Base-by-base conservation (phyloP, 2,329 filamentous ascomycete genomes). In the Xylogone sp. region DNA sequence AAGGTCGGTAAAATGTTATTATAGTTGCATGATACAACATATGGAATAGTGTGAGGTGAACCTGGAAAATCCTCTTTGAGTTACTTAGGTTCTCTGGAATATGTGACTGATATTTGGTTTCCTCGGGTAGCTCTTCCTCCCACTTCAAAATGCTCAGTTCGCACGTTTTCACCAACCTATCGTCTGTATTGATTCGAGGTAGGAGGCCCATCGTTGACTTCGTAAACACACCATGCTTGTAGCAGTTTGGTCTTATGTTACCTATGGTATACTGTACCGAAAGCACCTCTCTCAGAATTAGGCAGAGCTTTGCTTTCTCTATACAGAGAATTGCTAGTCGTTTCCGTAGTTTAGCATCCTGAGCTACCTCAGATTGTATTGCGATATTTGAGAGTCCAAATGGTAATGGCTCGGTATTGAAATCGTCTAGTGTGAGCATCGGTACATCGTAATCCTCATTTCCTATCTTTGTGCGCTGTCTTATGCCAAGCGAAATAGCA, bases 11-110 rank as follows among this genome's bases (percentile, higher is more conserved):
- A 16, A 96, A 76, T 8, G 91, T 91, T 51, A 89, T 94, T 21
- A 94, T 79, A 1, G 90, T 94, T 2, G 91, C 94, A 68, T 92
- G 87, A 70, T 93, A 96, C 2, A 95, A 84, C 86, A 96, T 93
- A 68, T 94, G 90, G 43, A 96, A 75, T 21, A 96, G 75, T 16
- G 88, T 89, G 43, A 88, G 82, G 66, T 95, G 89, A 3, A 95
- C 69, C 55, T 78, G 74, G 5, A 72, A 64, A 13, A 78, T 82
- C 3, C 82, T 76, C 43, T 77, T 75, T 27, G 83, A 83, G 22
- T 71, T 77, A 50, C 81, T 75, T 51, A 83, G 69, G 56, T 85
- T 86, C 52, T 74, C 65, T n/a, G 72, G 69, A 27, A 73, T 76
- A 39, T 83, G 68, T 7, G 75, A 73, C 16, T 78, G 75, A 59